Evolutionary conservation across 495 filamentous ascomycete genomes (phyloP).

Genomic region (Trichocladium uniseriatum): DNA sequence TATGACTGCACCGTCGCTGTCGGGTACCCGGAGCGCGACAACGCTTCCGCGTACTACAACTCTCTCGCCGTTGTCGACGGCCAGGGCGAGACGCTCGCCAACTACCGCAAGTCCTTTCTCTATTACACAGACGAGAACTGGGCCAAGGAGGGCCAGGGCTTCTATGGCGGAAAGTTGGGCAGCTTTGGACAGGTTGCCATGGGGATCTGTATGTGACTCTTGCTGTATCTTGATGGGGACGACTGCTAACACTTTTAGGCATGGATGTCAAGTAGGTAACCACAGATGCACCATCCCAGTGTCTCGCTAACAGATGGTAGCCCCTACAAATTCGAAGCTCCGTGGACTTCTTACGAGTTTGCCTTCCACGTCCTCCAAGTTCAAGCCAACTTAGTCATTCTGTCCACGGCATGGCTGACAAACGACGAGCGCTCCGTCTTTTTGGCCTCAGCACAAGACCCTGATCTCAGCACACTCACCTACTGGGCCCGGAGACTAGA

Average conservation of each 20-base stretch:
- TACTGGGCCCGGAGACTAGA: conserved; percentile 81
- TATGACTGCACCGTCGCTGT: conserved; percentile 74
- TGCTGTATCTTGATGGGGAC: background rate
- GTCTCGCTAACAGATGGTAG: conserved; percentile 7
- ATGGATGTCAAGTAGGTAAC: conserved; percentile 57
- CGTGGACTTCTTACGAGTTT: conserved; percentile 77
- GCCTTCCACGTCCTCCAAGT: conserved; percentile 60
- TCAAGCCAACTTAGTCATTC: conserved; percentile 59
- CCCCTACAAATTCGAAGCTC: conserved; percentile 54
- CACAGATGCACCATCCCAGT: background rate
- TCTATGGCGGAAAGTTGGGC: conserved; percentile 43
- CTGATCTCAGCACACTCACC: conserved; percentile 70
- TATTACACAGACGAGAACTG: conserved; percentile 90
- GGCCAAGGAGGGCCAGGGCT: conserved; percentile 70
- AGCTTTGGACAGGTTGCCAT: conserved; percentile 58
- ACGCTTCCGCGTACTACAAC: conserved; percentile 57
- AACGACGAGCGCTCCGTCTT: conserved; percentile 40
- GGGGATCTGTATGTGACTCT: conserved; percentile 76
- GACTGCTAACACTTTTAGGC: conserved; percentile 26
- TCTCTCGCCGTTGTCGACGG: conserved; percentile 70
- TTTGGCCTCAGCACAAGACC: conserved; percentile 38
- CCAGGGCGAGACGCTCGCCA: conserved; percentile 58
- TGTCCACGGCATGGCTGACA: conserved; percentile 89
- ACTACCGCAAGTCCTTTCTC: conserved; percentile 85
- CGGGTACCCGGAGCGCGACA: conserved; percentile 70